These are phyloP conservation scores for Boletus reticuloceps DNA, from an alignment of 768 basidiomycete genomes.

Conservation along the genomic window DNA sequence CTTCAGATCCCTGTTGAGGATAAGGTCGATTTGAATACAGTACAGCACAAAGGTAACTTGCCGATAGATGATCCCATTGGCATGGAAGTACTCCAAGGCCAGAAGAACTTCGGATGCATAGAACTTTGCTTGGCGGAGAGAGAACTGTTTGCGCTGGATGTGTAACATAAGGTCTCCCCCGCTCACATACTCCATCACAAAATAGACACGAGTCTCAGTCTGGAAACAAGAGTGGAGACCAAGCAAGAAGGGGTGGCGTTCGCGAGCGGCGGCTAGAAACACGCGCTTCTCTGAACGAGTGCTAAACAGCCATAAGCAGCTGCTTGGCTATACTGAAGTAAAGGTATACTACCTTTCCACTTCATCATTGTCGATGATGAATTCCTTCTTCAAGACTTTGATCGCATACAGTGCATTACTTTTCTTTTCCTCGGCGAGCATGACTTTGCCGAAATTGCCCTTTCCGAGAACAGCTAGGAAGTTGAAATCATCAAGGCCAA, in stretches of 20 bases:
- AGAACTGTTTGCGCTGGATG: conserved; percentile 99
- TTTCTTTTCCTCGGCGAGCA: conserved; percentile 98
- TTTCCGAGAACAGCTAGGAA: conserved; percentile 98
- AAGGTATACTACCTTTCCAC: conserved; percentile 79
- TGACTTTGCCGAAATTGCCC: conserved; percentile 99
- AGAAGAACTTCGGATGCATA: conserved; percentile 96
- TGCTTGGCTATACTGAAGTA: background rate
- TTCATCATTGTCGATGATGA: conserved; percentile 99
- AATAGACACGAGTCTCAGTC: conserved; percentile 98
- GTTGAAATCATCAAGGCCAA: conserved; percentile 98
- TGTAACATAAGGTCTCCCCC: conserved; percentile 99
- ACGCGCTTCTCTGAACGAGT: conserved; percentile 99
- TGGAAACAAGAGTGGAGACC: conserved; percentile 99
- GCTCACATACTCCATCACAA: conserved; percentile 99
- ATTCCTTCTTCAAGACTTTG: conserved; percentile 99
- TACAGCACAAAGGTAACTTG: conserved; percentile 34
- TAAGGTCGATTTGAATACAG: background rate
- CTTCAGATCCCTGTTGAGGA: conserved; percentile 79
- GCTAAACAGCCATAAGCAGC: conserved; percentile 40
- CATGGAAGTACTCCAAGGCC: conserved; percentile 96
- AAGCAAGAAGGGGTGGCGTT: conserved; percentile 96
- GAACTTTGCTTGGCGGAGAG: conserved; percentile 97
- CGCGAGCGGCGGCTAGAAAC: conserved; percentile 93
- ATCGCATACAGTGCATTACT: conserved; percentile 90
- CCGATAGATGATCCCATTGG: conserved; percentile 99